These are phyloP conservation scores for Tylopilus rubrobrunneus DNA, from an alignment of 768 basidiomycete genomes.

Conservation along the genomic window DNA sequence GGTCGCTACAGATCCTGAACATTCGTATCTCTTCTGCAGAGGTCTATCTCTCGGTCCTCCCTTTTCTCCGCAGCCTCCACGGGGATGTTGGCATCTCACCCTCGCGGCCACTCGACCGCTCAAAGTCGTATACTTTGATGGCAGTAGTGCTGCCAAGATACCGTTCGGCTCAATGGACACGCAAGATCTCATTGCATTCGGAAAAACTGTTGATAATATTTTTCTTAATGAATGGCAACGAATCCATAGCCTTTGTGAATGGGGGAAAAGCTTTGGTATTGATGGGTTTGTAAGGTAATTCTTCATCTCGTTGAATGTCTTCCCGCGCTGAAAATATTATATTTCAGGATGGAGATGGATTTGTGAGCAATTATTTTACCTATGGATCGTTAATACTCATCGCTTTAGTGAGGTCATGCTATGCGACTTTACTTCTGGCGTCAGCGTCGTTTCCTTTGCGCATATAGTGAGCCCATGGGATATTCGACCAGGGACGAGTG, in stretches of 20 bases:
- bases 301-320: not conserved
- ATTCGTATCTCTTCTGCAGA: not conserved
- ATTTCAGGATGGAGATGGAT: conserved; percentile 29
- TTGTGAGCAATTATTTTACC: conserved; percentile 24
- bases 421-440: conserved; percentile 31
- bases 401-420: conserved; percentile 27
- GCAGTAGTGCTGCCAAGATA: conserved; percentile 45
- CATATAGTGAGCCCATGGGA: conserved; percentile 3
- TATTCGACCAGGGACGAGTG: too few species aligned
- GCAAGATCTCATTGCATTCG: conserved; percentile 47
- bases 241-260: conserved; percentile 11
- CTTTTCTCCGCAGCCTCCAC: too few species aligned
- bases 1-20: conserved; percentile 35
- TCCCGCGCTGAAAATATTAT: conserved; percentile 1
- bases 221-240: too few species aligned
- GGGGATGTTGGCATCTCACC: conserved; percentile 18
- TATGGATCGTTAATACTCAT: too few species aligned
- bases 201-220: conserved; percentile 12
- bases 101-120: conserved; percentile 29
- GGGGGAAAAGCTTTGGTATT: conserved; percentile 38
- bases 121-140: conserved; percentile 51
- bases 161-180: conserved; percentile 39
- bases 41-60: too few species aligned
- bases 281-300: conserved; percentile 46
- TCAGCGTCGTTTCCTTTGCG: conserved; percentile 21